These are phyloP conservation scores for Potentilla sterilis DNA, from an alignment of 306 rosid genomes.

Conservation along the genomic window DNA sequence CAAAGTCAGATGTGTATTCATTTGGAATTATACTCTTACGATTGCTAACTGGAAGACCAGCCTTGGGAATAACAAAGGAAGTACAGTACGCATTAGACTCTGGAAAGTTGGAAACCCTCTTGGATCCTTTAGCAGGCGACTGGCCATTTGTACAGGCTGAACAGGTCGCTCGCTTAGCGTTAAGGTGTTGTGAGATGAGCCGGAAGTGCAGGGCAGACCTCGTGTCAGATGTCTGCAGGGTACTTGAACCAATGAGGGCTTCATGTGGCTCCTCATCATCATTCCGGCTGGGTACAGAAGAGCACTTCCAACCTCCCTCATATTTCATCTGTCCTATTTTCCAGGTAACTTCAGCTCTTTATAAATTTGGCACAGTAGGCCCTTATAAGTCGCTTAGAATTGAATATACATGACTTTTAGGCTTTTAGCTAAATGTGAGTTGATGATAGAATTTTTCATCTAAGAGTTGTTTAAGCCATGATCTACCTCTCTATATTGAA, in stretches of 20 bases:
- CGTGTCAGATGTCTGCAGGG: slow-evolving; percentile 65
- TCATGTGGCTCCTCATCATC: slow-evolving; percentile 41
- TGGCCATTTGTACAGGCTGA: slow-evolving; percentile 82
- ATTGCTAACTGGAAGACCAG: slow-evolving; percentile 69
- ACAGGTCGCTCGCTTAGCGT: slow-evolving; percentile 61
- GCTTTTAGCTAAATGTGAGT: background rate
- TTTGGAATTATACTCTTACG: slow-evolving; percentile 73
- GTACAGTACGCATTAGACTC: slow-evolving; percentile 50
- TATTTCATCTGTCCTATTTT: slow-evolving; percentile 79
- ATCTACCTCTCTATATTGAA: background rate
- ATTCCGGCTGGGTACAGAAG: slow-evolving; percentile 46
- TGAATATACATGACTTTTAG: background rate
- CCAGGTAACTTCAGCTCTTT: slow-evolving; percentile 45
- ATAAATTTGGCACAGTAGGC: background rate
- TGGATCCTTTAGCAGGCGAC: slow-evolving; percentile 95
- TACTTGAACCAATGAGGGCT: slow-evolving; percentile 73
- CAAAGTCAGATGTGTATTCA: slow-evolving; percentile 83
- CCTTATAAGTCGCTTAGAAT: background rate
- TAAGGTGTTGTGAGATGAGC: slow-evolving; percentile 69
- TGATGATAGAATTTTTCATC: background rate
- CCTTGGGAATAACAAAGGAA: slow-evolving; percentile 54
- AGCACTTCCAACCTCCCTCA: slow-evolving; percentile 57
- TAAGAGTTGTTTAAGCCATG: background rate
- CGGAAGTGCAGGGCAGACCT: slow-evolving; percentile 70
- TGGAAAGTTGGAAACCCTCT: slow-evolving; percentile 49